Percentiles rank a stretch among this genome's conserved stretches.
phyloP scores from a whole-genome alignment of 495 filamentous ascomycete species.

The Aspergillus diversus region DNA sequence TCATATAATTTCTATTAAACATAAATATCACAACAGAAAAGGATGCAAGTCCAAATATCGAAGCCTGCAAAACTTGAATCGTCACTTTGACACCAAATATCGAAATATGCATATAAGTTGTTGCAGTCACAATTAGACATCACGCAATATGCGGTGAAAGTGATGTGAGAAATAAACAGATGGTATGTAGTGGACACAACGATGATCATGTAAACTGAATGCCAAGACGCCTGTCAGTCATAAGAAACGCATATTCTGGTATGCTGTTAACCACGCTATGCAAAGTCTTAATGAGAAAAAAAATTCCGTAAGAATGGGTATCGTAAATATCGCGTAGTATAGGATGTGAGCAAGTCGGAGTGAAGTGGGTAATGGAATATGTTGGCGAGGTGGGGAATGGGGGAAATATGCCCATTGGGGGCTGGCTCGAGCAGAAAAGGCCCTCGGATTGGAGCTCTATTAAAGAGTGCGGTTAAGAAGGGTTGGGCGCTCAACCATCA shows the following conservation, averaged over 20 bases:
- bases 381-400: constrained; percentile 3
- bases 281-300: constrained; percentile 38
- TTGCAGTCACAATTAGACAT: constrained; percentile 14
- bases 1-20: constrained; percentile 15
- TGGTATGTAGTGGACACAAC: constrained; percentile 17
- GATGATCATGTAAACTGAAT: constrained; percentile 22
- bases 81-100: constrained; percentile 8
- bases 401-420: constrained; percentile 5
- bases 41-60: not conserved
- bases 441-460: not conserved
- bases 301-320: constrained; percentile 29
- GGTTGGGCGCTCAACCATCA: constrained; percentile 30
- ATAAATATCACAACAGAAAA: constrained; percentile 12
- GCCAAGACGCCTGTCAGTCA: constrained; percentile 42
- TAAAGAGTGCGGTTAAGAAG: not conserved
- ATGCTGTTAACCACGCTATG: constrained; percentile 52
- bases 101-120: constrained; percentile 16
- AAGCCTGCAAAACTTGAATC: constrained; percentile 5
- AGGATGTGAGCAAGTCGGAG: constrained; percentile 16
- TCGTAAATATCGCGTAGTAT: constrained; percentile 28
- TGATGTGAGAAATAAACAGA: constrained; percentile 5
- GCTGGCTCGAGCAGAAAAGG: not conserved
- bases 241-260: constrained; percentile 38
- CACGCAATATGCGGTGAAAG: constrained; percentile 7
- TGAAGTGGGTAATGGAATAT: not conserved